These are phyloP conservation scores for Trypanosoma theileri DNA, from an alignment of 208 protist species.

Conservation along the genomic window DNA sequence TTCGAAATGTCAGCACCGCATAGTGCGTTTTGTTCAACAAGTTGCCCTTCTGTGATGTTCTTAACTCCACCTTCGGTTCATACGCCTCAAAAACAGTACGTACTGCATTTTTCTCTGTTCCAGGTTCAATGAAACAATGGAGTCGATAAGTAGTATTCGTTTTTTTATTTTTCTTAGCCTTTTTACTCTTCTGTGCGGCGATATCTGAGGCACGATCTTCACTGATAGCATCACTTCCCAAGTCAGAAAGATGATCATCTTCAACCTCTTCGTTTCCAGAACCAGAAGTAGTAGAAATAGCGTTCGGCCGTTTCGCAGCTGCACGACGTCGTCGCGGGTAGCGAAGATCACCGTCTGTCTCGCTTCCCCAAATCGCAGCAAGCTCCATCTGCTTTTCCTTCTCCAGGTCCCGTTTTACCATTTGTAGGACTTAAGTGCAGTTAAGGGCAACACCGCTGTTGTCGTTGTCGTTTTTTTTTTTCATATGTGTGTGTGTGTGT, in stretches of 20 bases:
- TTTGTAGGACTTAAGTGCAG: conserved; percentile 11
- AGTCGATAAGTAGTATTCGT: conserved; percentile 55
- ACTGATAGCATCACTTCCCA: conserved; percentile 34
- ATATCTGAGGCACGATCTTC: conserved; percentile 13
- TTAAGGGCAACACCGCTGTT: conserved; percentile 10
- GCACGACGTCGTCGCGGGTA: conserved; percentile 64
- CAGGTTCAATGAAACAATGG: conserved; percentile 88
- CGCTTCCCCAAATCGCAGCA: conserved; percentile 83
- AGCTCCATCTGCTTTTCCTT: conserved; percentile 86
- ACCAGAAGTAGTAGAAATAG: conserved; percentile 2
- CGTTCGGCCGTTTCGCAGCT: conserved; percentile 27
- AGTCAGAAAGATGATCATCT: conserved; percentile 41
- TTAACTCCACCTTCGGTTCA: conserved; percentile 79
- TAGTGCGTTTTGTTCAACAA: conserved; percentile 88
- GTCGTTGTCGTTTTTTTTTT: not conserved
- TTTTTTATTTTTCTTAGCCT: conserved; percentile 34
- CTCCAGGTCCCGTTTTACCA: conserved; percentile 78
- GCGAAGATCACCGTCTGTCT: conserved; percentile 65
- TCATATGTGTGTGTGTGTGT: not conserved
- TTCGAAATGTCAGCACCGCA: conserved; percentile 87
- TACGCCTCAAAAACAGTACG: conserved; percentile 84
- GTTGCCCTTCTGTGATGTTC: conserved; percentile 83
- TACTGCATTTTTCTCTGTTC: conserved; percentile 81
- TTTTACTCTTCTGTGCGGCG: conserved; percentile 26
- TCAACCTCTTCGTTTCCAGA: conserved; percentile 32